A percentile compares a stretch with the other conserved stretches of the same genome.
Evolutionary conservation across 139 green algal species (phyloP).

Genomic region (Coccomyxa sp.): DNA sequence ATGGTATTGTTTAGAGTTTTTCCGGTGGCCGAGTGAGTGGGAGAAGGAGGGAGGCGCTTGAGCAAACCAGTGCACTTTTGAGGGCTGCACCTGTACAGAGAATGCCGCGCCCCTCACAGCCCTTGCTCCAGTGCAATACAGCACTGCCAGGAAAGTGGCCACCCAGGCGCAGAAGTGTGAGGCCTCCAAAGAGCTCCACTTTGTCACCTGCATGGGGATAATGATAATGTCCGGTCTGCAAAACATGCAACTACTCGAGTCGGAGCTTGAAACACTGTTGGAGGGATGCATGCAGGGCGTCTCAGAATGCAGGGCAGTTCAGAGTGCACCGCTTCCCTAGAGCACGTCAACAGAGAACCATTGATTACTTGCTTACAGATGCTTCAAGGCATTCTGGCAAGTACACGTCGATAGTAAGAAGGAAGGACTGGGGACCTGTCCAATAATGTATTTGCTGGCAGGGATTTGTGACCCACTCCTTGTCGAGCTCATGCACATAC

Average conservation of each 20-base stretch:
- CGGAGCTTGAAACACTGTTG: neutral
- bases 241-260: neutral
- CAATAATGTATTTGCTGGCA: neutral
- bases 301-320: neutral
- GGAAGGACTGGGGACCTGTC: neutral
- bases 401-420: no score
- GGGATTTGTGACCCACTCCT: neutral
- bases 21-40: no score
- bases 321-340: no score
- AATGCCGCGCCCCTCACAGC: neutral
- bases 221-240: neutral
- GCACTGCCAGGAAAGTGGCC: constrained; percentile 36
- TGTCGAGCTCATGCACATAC: constrained; percentile 20
- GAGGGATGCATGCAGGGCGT: neutral
- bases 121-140: constrained; percentile 7
- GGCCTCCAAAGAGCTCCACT: constrained; percentile 4
- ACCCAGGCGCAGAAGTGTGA: constrained; percentile 13
- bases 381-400: no score
- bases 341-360: no score
- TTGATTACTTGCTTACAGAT: no score
- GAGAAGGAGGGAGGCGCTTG: no score
- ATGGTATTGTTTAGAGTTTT: no score
- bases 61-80: no score
- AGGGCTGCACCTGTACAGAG: neutral
- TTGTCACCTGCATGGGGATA: neutral